phyloP scores from a whole-genome alignment of 371 early-diverging fungal genomes.

The Globomyces sp. region DNA sequence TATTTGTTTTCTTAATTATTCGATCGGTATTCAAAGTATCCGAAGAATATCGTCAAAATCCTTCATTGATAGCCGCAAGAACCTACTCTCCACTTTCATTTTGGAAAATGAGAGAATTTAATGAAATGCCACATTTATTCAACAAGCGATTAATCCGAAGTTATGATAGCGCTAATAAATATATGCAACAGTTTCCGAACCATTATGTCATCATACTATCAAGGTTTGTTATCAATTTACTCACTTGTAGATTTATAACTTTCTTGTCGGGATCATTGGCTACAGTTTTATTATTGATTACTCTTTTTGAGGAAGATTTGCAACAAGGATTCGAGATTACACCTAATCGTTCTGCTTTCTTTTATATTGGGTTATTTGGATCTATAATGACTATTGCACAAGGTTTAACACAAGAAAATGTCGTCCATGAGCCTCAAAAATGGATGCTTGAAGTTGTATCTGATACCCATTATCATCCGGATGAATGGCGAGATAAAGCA shows the following conservation, averaged over 20 bases:
- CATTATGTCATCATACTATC: slow-evolving; percentile 74
- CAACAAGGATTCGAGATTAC: slow-evolving; percentile 87
- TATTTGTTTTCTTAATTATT: slow-evolving; percentile 76
- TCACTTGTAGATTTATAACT: slow-evolving; percentile 68
- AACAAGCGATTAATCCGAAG: slow-evolving; percentile 70
- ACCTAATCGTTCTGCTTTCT: slow-evolving; percentile 78
- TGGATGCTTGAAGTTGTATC: slow-evolving; percentile 73
- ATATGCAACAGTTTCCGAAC: slow-evolving; percentile 88
- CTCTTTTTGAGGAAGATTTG: slow-evolving; percentile 84
- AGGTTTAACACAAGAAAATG: slow-evolving; percentile 78
- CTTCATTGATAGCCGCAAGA: slow-evolving; percentile 76
- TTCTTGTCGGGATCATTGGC: slow-evolving; percentile 91
- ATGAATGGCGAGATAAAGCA: slow-evolving; percentile 76
- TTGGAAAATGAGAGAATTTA: slow-evolving; percentile 95
- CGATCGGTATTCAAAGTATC: slow-evolving; percentile 11
- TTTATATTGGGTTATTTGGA: slow-evolving; percentile 89
- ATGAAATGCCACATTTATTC: slow-evolving; percentile 93
- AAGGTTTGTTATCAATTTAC: slow-evolving; percentile 44
- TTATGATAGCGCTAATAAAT: slow-evolving; percentile 71
- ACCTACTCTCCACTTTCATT: slow-evolving; percentile 81
- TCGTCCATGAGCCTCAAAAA: slow-evolving; percentile 77
- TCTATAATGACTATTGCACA: slow-evolving; percentile 78
- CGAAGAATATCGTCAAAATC: slow-evolving; percentile 86
- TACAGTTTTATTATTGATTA: slow-evolving; percentile 75
- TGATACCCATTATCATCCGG: slow-evolving; percentile 88